phyloP scores from a whole-genome alignment of 2,329 filamentous ascomycete species.

The Paecilomyces formosus region DNA sequence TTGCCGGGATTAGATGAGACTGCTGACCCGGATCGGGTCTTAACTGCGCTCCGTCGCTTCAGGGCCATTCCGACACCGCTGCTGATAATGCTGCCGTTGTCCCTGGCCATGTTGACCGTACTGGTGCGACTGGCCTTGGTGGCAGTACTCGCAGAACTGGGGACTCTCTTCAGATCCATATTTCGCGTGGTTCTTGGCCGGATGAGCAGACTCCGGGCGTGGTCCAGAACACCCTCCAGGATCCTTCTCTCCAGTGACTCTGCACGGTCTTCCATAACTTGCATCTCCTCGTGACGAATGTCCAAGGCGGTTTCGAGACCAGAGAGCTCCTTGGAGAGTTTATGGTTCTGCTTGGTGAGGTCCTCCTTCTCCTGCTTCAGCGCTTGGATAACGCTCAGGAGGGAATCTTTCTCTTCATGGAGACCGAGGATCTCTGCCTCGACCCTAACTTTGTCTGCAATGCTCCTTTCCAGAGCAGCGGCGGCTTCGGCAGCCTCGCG shows the following conservation, averaged over 20 bases:
- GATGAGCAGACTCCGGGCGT: constrained; percentile 76
- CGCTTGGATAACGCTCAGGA: constrained; percentile 48
- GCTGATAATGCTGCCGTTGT: constrained; percentile 28
- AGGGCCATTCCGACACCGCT: constrained; percentile 40
- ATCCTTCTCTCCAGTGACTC: constrained; percentile 87
- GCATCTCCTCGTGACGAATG: constrained; percentile 82
- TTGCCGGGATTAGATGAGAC: constrained; percentile 42
- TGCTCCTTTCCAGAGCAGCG: constrained; percentile 70
- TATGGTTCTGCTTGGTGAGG: constrained; percentile 68
- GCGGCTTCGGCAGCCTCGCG: constrained; percentile 73
- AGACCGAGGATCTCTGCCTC: constrained; percentile 45
- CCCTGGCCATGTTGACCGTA: constrained; percentile 27
- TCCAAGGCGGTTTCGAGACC: constrained; percentile 84
- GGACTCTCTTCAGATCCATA: constrained; percentile 47
- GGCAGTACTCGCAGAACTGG: constrained; percentile 37
- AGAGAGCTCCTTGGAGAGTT: constrained; percentile 76
- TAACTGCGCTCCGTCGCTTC: constrained; percentile 45
- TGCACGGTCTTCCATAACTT: constrained; percentile 81
- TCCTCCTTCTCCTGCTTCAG: constrained; percentile 52
- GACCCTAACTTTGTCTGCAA: constrained; percentile 57
- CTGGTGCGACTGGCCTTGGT: constrained; percentile 28
- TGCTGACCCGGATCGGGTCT: constrained; percentile 32
- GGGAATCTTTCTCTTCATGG: constrained; percentile 54
- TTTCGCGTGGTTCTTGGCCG: constrained; percentile 55
- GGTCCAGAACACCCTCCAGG: constrained; percentile 90